Base-by-base conservation (phyloP, 148 eudicot species). In the Silene uniflora region DNA sequence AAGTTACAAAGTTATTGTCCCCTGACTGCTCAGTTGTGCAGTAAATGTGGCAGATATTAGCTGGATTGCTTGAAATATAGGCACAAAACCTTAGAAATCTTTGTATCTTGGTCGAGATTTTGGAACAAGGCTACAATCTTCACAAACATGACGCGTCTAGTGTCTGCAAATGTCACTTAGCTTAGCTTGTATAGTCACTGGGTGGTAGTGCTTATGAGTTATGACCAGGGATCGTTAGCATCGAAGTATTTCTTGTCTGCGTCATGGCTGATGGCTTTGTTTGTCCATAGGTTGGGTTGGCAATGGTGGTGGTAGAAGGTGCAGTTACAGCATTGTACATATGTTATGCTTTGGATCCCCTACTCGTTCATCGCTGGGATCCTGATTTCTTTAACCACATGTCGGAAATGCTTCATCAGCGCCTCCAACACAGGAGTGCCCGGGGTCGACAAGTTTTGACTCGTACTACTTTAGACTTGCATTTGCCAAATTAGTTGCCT, bases 241-340 rank as follows among this genome's bases (percentile, higher is more conserved):
- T 39, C 44, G 0, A 6, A 39, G 44, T 39, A 39, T 39, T 39
- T 39, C 44, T 39, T 10, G 44, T 55, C 10, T 67, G 46, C 16
- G 35, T 44, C 25, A 46, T 27, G 13, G 49, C 55, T 61, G 13
- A 69, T 16, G 65, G 32, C n/a, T 18, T 58, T 55, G 17, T 65
- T 78, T 65, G 0, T 62, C 23, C 58, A 62, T 78, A 93, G 98
- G 92, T 94, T 10, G 98, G 97, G 70, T 61, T 91, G 72, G 98
- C 96, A n/a, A 89, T 87, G 91, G 98, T 90, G 71, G 96, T 88
- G 60, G 96, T 94, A 67, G 98, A 94, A 86, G 92, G 97, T 63
- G 97, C 96, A 0, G 96, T 94, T 12, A 94, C 98, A 16, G 87
- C 98, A 5, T 82, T 94, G 73, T 94, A 94, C 76, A 88, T 94